Percentiles rank a stretch among this genome's conserved stretches.
These are phyloP conservation scores for Dioscorea alata DNA, from an alignment of 106 monocot species.

Conservation along the genomic window DNA sequence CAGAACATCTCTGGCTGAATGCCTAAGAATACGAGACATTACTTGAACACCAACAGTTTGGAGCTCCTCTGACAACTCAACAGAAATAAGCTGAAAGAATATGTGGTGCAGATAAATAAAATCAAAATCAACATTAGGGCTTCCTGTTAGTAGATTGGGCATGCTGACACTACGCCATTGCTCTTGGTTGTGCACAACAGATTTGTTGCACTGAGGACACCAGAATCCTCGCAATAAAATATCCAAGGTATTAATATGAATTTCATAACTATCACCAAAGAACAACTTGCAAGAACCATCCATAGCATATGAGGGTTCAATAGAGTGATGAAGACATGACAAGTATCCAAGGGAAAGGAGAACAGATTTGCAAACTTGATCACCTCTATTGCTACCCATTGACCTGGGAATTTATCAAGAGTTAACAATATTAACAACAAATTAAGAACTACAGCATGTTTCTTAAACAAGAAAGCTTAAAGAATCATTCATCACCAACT, in stretches of 20 bases:
- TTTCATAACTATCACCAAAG: constrained; percentile 24
- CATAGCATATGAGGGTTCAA: constrained; percentile 7
- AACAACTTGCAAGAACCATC: constrained; percentile 57
- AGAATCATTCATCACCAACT: no score
- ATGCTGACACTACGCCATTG: constrained; percentile 14
- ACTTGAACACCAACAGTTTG: constrained; percentile 43
- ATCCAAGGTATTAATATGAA: constrained; percentile 42
- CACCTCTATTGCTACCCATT: constrained; percentile 19
- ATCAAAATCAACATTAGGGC: constrained; percentile 10
- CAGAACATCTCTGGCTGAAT: constrained; percentile 37
- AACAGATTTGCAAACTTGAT: constrained; percentile 29
- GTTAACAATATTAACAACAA: neutral
- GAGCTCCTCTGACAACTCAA: constrained; percentile 42
- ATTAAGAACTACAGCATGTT: no score
- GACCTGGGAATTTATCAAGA: constrained; percentile 30
- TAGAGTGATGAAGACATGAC: constrained; percentile 66
- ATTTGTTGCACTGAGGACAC: constrained; percentile 67
- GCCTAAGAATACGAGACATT: constrained; percentile 68
- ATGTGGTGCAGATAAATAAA: constrained; percentile 38
- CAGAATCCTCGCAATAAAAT: constrained; percentile 68
- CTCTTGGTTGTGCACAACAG: constrained; percentile 15
- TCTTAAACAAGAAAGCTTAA: no score
- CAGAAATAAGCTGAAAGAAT: constrained; percentile 57
- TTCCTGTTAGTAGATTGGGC: constrained; percentile 20
- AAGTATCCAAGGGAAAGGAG: constrained; percentile 74